phyloP scores from a whole-genome alignment of 108 stramenopile genomes.

The Cyclotella choctawhatcheeana region DNA sequence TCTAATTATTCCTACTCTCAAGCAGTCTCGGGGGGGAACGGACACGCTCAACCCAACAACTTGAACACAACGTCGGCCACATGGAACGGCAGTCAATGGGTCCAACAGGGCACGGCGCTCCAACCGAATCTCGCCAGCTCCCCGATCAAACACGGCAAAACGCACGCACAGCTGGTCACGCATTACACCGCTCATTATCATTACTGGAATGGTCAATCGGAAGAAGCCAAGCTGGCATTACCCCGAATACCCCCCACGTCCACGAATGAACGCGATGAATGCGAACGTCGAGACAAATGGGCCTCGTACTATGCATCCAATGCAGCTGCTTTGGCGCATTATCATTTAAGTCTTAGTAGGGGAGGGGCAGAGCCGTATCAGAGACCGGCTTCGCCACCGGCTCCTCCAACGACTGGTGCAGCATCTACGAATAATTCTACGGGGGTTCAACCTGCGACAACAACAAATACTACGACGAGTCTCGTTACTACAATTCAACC shows the following conservation, averaged over 20 bases:
- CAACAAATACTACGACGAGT: constrained; percentile 9
- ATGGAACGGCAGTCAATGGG: constrained; percentile 21
- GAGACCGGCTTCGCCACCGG: constrained; percentile 53
- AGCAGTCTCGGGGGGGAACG: constrained; percentile 2
- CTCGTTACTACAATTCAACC: constrained; percentile 21
- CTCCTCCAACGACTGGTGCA: constrained; percentile 55
- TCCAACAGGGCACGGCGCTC: background rate
- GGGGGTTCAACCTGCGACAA: constrained; percentile 45
- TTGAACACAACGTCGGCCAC: background rate
- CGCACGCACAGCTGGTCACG: constrained; percentile 36
- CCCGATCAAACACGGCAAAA: constrained; percentile 39
- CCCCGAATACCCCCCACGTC: constrained; percentile 7
- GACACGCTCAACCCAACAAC: background rate
- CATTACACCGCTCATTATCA: constrained; percentile 67
- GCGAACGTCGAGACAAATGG: constrained; percentile 53
- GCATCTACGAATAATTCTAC: constrained; percentile 32
- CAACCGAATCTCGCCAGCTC: background rate
- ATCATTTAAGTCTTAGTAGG: constrained; percentile 46
- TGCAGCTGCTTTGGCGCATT: constrained; percentile 68
- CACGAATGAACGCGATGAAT: constrained; percentile 25
- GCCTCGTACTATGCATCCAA: constrained; percentile 65
- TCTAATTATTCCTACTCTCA: constrained; percentile 12
- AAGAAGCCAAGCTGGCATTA: constrained; percentile 19
- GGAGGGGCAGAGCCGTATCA: constrained; percentile 48
- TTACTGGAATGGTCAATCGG: constrained; percentile 51